These are phyloP conservation scores for Cylindricascospora bacillispora DNA, from an alignment of 1,139 yeast genomes.

Conservation along the genomic window DNA sequence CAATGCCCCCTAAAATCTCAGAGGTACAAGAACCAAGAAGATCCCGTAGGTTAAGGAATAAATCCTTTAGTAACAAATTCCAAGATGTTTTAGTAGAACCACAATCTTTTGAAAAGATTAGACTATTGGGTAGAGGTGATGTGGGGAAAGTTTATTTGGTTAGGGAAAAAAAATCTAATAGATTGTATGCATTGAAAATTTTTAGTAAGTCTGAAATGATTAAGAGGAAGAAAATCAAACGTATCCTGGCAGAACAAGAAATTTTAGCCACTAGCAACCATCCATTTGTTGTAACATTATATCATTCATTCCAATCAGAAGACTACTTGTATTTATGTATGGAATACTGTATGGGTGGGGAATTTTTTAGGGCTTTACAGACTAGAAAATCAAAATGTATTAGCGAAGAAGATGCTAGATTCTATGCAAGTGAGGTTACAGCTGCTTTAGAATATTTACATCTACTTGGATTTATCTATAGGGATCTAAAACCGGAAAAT, in stretches of 20 bases:
- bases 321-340: constrained; percentile 89
- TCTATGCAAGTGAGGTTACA: constrained; percentile 93
- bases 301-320: constrained; percentile 92
- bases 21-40: constrained; percentile 19
- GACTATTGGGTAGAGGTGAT: constrained; percentile 88
- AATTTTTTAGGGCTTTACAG: constrained; percentile 91
- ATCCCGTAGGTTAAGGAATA: constrained; percentile 36
- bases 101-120: constrained; percentile 74
- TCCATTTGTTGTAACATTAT: constrained; percentile 91
- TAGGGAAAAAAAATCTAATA: constrained; percentile 61
- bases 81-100: constrained; percentile 76
- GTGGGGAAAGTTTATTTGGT: constrained; percentile 95
- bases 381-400: constrained; percentile 81
- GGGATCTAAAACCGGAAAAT: constrained; percentile 93
- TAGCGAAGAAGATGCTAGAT: constrained; percentile 76
- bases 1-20: constrained; percentile 3
- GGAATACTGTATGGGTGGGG: constrained; percentile 99
- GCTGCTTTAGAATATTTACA: constrained; percentile 95
- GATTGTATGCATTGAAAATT: constrained; percentile 86
- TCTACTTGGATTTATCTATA: constrained; percentile 88
- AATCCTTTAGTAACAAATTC: constrained; percentile 47
- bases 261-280: constrained; percentile 91
- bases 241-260: constrained; percentile 94
- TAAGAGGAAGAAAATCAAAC: constrained; percentile 81
- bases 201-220: constrained; percentile 87